phyloP scores from a whole-genome alignment of 2,329 filamentous ascomycete species.

The Ascochyta pisi region DNA sequence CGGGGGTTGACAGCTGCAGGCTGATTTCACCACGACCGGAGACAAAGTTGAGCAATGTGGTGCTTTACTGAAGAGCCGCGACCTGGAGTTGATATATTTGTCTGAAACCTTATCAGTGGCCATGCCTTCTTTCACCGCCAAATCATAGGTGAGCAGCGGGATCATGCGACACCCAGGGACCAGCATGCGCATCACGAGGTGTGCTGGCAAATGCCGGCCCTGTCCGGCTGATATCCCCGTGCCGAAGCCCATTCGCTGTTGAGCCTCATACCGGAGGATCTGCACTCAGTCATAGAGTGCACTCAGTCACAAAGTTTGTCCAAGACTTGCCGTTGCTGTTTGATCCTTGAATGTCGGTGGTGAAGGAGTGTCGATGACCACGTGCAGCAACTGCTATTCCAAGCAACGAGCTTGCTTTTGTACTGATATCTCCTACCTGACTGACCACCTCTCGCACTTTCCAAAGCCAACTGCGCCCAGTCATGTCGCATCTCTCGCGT shows the following conservation, averaged over 20 bases:
- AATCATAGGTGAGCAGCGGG: slow-evolving; percentile 15
- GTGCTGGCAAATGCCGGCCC: slow-evolving; percentile 27
- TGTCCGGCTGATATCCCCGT: slow-evolving; percentile 9
- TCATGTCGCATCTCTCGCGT: not conserved
- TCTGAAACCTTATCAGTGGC: not conserved
- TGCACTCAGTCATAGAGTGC: not conserved
- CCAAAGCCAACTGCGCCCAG: not conserved
- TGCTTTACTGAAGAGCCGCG: not conserved
- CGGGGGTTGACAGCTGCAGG: slow-evolving; percentile 14
- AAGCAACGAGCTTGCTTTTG: not conserved
- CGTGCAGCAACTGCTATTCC: not conserved
- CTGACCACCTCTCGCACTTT: not conserved
- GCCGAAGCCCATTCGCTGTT: slow-evolving; percentile 1
- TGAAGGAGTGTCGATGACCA: no score
- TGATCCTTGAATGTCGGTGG: not conserved
- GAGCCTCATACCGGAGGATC: not conserved
- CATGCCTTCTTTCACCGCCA: not conserved
- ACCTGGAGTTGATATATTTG: not conserved
- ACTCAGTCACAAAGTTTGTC: not conserved
- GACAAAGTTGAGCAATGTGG: not conserved
- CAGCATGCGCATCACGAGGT: slow-evolving; percentile 30
- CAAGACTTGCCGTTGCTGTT: not conserved
- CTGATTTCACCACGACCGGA: not conserved
- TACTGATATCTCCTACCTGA: not conserved
- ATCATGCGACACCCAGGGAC: slow-evolving; percentile 26